These are phyloP conservation scores for Saururus chinensis DNA, from an alignment of 164 flowering plant genomes.

Conservation along the genomic window DNA sequence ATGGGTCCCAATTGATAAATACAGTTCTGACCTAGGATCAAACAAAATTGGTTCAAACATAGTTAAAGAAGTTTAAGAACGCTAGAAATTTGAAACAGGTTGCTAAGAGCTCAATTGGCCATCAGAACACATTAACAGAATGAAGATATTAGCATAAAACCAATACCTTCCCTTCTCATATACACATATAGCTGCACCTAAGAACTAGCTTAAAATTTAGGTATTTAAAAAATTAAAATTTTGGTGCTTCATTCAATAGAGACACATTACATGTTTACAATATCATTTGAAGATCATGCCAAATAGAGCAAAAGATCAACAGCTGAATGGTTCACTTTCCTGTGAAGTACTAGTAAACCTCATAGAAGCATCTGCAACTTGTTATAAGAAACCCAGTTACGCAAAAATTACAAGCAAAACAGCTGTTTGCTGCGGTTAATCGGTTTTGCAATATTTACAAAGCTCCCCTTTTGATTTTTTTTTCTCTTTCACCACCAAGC, in stretches of 20 bases:
- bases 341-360: too few relatives aligned
- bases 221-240: not conserved
- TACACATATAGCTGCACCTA: too few relatives aligned
- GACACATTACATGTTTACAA: not conserved
- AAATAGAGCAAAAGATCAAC: not conserved
- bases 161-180: not conserved
- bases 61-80: not conserved
- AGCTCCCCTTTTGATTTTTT: too few relatives aligned
- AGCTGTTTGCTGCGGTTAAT: too few relatives aligned
- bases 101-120: not conserved
- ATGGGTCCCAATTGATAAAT: constrained; percentile 61
- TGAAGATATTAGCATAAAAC: not conserved
- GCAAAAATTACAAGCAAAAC: too few relatives aligned
- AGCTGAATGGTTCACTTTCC: too few relatives aligned
- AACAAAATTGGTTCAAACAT: constrained; percentile 1
- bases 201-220: not conserved
- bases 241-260: too few relatives aligned
- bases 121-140: not conserved
- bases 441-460: too few relatives aligned
- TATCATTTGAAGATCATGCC: not conserved
- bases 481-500: too few relatives aligned
- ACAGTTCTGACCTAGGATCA: constrained; percentile 42
- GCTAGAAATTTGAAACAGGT: not conserved
- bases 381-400: too few relatives aligned
- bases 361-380: too few relatives aligned